Conservation (phyloP, 2,329 filamentous ascomycete species). For the Arachnomyces sp. region DNA sequence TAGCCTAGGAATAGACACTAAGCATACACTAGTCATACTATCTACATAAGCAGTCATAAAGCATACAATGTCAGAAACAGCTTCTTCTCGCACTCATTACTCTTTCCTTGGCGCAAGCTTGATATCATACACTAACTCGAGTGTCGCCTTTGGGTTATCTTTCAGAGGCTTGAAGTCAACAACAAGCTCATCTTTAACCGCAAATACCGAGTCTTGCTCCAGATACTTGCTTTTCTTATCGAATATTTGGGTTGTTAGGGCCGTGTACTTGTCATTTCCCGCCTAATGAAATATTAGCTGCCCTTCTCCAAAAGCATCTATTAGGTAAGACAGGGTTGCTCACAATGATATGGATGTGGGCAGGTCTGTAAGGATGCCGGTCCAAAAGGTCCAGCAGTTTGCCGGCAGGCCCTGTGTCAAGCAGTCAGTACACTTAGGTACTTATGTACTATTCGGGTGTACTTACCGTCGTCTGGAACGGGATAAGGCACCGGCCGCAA, state of each 20-base stretch:
- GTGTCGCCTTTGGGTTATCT: constrained; percentile 45
- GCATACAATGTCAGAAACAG: too few relatives aligned
- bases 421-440: too few relatives aligned
- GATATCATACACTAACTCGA: constrained; percentile 49
- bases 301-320: constrained; percentile 2
- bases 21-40: too few relatives aligned
- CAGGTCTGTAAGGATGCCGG: constrained; percentile 54
- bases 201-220: constrained; percentile 51
- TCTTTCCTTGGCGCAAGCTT: constrained; percentile 28
- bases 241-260: constrained; percentile 72
- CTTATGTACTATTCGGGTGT: constrained; percentile 2
- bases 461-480: constrained; percentile 45
- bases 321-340: constrained; percentile 14
- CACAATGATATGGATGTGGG: constrained; percentile 57
- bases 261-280: constrained; percentile 53
- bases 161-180: constrained; percentile 50
- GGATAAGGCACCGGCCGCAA: constrained; percentile 54
- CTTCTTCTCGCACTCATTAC: background rate
- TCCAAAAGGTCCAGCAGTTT: constrained; percentile 53
- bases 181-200: constrained; percentile 52
- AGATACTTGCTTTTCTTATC: constrained; percentile 59
- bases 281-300: constrained; percentile 30
- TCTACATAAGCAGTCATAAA: too few relatives aligned
- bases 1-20: too few relatives aligned
- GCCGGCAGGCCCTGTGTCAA: constrained; percentile 46